A percentile compares a stretch with the other conserved stretches of the same genome.
These are phyloP conservation scores for Gloeostereum incarnatum DNA, from an alignment of 768 basidiomycete genomes.

Conservation along the genomic window DNA sequence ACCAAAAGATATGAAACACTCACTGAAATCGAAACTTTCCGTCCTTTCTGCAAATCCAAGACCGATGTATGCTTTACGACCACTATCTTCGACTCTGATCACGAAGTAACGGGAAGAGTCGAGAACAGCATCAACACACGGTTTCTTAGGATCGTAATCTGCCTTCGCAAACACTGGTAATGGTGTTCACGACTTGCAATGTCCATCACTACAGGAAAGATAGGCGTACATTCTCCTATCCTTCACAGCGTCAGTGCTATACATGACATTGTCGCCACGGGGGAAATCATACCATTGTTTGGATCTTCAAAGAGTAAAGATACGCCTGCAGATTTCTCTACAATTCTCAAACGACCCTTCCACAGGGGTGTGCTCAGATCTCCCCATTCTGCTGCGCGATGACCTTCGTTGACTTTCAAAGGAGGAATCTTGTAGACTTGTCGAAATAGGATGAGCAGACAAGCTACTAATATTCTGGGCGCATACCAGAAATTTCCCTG, in stretches of 20 bases:
- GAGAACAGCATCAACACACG: constrained; percentile 89
- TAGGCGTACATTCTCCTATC: constrained; percentile 65
- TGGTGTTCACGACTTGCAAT: constrained; percentile 11
- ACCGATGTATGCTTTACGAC: constrained; percentile 86
- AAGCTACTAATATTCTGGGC: constrained; percentile 7
- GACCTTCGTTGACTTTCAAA: constrained; percentile 77
- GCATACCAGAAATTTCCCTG: constrained; percentile 80
- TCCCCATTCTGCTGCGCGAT: constrained; percentile 91
- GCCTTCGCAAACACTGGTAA: constrained; percentile 77
- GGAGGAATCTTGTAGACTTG: constrained; percentile 93
- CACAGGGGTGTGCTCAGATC: constrained; percentile 76
- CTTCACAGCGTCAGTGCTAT: constrained; percentile 1
- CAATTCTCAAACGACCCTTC: constrained; percentile 85
- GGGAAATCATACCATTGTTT: constrained; percentile 51
- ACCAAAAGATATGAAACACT: constrained; percentile 18
- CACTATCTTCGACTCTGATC: constrained; percentile 79
- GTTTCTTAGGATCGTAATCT: constrained; percentile 68
- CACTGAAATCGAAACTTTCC: constrained; percentile 90
- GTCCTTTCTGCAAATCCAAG: constrained; percentile 87
- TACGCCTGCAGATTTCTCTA: constrained; percentile 66
- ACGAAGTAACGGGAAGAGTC: constrained; percentile 97
- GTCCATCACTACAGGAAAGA: constrained; percentile 7
- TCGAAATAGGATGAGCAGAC: constrained; percentile 7
- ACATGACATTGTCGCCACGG: constrained; percentile 2
- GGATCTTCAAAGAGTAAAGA: constrained; percentile 74